Conservation (phyloP, 306 rosid species). For the Biancaea sappan region DNA sequence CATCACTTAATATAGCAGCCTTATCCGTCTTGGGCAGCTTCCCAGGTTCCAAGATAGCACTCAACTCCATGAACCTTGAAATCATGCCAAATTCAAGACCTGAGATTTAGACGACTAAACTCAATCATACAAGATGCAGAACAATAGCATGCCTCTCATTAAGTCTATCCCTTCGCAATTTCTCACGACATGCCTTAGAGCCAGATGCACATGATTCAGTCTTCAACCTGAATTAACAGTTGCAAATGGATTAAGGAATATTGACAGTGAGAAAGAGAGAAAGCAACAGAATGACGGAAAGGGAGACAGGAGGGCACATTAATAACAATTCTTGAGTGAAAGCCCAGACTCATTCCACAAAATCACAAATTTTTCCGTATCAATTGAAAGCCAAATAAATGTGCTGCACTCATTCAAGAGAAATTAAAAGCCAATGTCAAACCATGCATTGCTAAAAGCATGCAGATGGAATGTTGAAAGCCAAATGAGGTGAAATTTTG, state of each 20-base stretch:
- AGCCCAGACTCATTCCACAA: not conserved
- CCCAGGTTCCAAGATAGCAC: conserved; percentile 80
- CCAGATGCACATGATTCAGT: conserved; percentile 60
- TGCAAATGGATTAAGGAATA: conserved; percentile 24
- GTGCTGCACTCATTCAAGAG: not conserved
- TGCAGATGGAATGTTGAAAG: not conserved
- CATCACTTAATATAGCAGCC: conserved; percentile 73
- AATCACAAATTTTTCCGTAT: not conserved
- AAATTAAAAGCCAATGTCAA: not conserved
- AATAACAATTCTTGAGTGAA: conserved; percentile 11
- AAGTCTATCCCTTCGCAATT: conserved; percentile 81
- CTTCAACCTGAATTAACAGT: conserved; percentile 53
- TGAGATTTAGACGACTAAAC: conserved; percentile 36
- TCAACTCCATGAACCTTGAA: conserved; percentile 85
- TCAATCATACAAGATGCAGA: conserved; percentile 36
- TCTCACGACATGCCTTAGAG: conserved; percentile 90
- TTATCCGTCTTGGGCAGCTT: conserved; percentile 82
- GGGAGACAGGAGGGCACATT: not conserved
- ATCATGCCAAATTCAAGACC: conserved; percentile 43
- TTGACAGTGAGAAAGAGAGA: not conserved
- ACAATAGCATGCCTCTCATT: conserved; percentile 78
- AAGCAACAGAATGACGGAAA: not conserved
- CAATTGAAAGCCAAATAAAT: not conserved
- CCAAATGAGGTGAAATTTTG: not conserved
- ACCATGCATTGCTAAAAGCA: conserved; percentile 1